Conservation (phyloP, 768 basidiomycete species). For the Russula griseocarnosa region DNA sequence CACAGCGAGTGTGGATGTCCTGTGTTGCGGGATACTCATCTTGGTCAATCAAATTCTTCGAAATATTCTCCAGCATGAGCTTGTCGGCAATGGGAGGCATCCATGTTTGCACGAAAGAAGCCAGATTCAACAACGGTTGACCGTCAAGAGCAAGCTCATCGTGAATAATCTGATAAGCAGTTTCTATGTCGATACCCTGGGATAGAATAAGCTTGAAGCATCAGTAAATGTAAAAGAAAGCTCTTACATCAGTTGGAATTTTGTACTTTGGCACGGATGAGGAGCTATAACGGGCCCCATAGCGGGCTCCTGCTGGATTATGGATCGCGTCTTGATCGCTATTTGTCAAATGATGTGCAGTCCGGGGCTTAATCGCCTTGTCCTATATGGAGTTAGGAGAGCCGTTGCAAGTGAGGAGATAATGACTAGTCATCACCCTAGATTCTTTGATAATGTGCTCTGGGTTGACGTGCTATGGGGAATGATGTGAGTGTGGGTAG, state of each 20-base stretch:
- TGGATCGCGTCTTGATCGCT: conserved; percentile 35
- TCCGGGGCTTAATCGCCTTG: conserved; percentile 34
- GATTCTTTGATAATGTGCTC: conserved; percentile 24
- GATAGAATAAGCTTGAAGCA: neutral
- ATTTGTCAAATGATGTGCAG: conserved; percentile 38
- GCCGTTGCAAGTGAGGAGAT: neutral
- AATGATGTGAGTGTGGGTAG: neutral
- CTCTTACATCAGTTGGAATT: conserved; percentile 49
- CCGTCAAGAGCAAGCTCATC: conserved; percentile 61
- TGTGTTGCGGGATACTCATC: conserved; percentile 66
- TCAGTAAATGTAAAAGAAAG: neutral
- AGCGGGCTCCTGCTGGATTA: conserved; percentile 38
- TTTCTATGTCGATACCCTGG: conserved; percentile 53
- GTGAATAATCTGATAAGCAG: conserved; percentile 54
- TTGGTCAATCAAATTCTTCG: conserved; percentile 65
- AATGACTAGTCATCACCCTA: neutral
- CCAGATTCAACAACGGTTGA: conserved; percentile 55
- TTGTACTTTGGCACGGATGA: conserved; percentile 65
- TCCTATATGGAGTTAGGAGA: conserved; percentile 38
- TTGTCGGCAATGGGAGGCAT: conserved; percentile 51
- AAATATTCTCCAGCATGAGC: conserved; percentile 60
- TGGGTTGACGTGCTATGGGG: conserved; percentile 24
- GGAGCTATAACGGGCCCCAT: conserved; percentile 64
- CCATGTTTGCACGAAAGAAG: conserved; percentile 66
- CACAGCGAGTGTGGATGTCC: conserved; percentile 30